Evolutionary conservation across 2,329 filamentous ascomycete genomes (phyloP), one percentile per base, ranked within the genome.

Genomic region (Zymoseptoria brevis): DNA sequence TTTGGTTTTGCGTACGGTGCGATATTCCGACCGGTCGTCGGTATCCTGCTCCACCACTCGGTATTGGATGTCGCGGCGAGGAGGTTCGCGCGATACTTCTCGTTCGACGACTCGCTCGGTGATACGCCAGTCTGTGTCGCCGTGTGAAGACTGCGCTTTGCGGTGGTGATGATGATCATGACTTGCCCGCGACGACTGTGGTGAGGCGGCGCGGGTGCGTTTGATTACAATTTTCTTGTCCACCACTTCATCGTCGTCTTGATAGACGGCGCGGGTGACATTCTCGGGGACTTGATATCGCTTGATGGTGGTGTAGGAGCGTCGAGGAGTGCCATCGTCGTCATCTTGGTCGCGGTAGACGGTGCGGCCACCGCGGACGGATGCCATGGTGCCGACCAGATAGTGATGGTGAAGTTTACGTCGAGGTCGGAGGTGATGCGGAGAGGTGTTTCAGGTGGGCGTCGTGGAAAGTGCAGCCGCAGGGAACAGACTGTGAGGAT

Each of bases 271-370:
- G 53, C 64, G 67, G 52, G 74, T 70, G 45, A 76, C 73, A 59
- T 74, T 74, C 56, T 81, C 79, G 54, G 79, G 79, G n/a, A 80
- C 72, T 62, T 78, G 77, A 75, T 87, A 86, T 67, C 83, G 81
- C 69, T 82, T 83, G 65, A 86, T 79, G 6, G 80, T 83, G 64
- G 79, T 81, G 67, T 79, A 81, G 62, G 74, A 77, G 56, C 76
- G 60, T 74, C 74, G 58, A 55, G 68, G 68, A 55, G 67, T 64
- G 48, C 70, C 64, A 13, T 72, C 69, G 66, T 78, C 75, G 55
- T 76, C 73, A 56, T 75, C 74, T 60, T 73, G 71, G 67, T 79
- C 76, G 61, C 72, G 75, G 69, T 75, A 77, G 64, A 78, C 70
- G 68, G 69, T 62, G 41, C 69, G 66, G 53, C 65, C 67, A 30